Evolutionary conservation across 139 green algal genomes (phyloP).

Genomic region (Picocystis salinarum): DNA sequence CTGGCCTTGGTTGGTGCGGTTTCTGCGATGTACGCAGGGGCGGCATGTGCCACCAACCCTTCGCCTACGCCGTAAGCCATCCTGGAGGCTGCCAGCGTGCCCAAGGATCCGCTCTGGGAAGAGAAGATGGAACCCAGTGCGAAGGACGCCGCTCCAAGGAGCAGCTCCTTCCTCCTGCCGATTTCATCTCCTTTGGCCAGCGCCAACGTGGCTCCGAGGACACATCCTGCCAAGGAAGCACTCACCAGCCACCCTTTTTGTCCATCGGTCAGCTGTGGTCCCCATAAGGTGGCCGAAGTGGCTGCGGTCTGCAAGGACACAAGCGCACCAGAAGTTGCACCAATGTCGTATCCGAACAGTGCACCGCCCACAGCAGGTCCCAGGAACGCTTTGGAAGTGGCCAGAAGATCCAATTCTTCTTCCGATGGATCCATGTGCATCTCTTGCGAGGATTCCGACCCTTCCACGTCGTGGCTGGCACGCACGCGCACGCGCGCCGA

Average conservation of each 20-base stretch:
- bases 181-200: conserved; percentile 49
- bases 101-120: conserved; percentile 14
- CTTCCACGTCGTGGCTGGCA: too few relatives aligned
- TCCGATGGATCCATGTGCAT: too few relatives aligned
- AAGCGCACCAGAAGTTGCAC: conserved; percentile 56
- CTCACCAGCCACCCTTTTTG: conserved; percentile 51
- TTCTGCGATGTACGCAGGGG: conserved; percentile 83
- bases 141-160: conserved; percentile 51
- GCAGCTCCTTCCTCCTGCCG: conserved; percentile 52
- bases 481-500: too few relatives aligned
- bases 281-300: conserved; percentile 25
- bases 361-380: conserved; percentile 25
- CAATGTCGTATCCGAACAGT: conserved; percentile 64
- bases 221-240: conserved; percentile 48
- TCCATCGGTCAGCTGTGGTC: conserved; percentile 17
- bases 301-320: conserved; percentile 31
- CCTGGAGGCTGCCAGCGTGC: conserved; percentile 32
- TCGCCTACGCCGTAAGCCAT: conserved; percentile 69
- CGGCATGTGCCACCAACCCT: conserved; percentile 80
- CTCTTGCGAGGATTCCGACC: too few relatives aligned
- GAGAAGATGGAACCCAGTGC: conserved; percentile 16
- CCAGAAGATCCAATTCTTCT: conserved; percentile 1
- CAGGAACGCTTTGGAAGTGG: conserved; percentile 12
- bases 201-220: conserved; percentile 43
- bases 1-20: conserved; percentile 43